Evolutionary conservation across 495 filamentous ascomycete genomes (phyloP).

Genomic region (Trichoderma parareesei): DNA sequence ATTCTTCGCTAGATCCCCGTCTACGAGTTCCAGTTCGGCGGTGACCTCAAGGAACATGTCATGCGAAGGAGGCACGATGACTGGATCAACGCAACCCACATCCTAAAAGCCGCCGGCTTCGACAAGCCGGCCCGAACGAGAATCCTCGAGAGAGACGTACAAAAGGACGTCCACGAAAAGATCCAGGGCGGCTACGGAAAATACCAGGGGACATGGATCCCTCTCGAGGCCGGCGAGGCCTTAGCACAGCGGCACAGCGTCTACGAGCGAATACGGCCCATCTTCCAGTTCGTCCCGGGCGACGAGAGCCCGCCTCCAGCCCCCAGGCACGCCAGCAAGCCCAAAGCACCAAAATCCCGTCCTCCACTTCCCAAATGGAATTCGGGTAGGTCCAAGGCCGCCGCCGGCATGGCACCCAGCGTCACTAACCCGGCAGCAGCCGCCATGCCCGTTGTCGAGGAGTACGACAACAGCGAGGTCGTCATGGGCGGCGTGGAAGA

Average conservation of each 20-base stretch:
- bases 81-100: conserved; percentile 93
- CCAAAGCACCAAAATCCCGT: conserved; percentile 53
- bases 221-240: conserved; percentile 67
- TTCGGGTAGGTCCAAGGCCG: conserved; percentile 27
- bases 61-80: conserved; percentile 87
- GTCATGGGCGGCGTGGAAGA: conserved; percentile 58
- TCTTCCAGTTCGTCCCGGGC: conserved; percentile 84
- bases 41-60: conserved; percentile 60
- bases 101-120: conserved; percentile 65
- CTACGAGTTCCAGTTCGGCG: conserved; percentile 74
- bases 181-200: conserved; percentile 98
- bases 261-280: conserved; percentile 68
- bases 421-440: conserved; percentile 15
- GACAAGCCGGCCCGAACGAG: conserved; percentile 85
- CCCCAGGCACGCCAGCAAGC: conserved; percentile 80
- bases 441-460: conserved; percentile 29
- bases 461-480: conserved; percentile 40
- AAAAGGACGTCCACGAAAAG: conserved; percentile 94
- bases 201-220: conserved; percentile 98
- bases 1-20: conserved; percentile 69
- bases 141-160: conserved; percentile 92
- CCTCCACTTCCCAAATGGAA: conserved; percentile 47
- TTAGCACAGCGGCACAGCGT: conserved; percentile 82
- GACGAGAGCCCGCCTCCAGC: conserved; percentile 85
- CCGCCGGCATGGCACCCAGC: conserved; percentile 11